Base-by-base conservation (phyloP, 2,329 filamentous ascomycete genomes). In the Diaporthe sp. region DNA sequence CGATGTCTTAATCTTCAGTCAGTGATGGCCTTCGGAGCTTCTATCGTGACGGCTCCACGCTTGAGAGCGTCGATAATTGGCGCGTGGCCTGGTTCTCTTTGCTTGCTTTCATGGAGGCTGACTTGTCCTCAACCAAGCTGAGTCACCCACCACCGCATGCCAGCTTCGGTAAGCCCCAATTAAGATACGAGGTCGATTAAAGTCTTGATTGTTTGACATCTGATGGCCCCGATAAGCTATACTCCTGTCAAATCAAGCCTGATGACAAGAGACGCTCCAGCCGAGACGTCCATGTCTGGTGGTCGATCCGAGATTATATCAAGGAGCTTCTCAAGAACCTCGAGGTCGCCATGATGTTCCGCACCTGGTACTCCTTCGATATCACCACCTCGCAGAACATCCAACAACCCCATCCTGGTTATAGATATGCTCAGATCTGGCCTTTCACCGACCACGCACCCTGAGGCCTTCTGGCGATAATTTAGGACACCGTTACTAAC, bases 401-500 rank as follows among this genome's bases (percentile, higher is more conserved):
- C 39, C 22, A 74, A 42, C n/a, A 74, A 22, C 17, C 65, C 49
- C 15, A 31, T 42, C n/a, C 25, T 53, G 17, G 39, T 25, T 8
- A 74, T 44, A 3, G 49, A 15, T 28, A 74, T 69, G 8, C 25
- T 37, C 25, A 74, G 46, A 10, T 49, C 49, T 15, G 61, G 61
- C 51, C 15, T 51, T 39, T 69, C 51, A 25, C 46, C 37, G 7
- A 25, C 71, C 28, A 55, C 44, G 31, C 3, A 10, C 10, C 28
- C 46, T 44, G 28, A 12, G 46, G 37, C 34, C 34, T 59, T 22
- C 61, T 42, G 59, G 2, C 55, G 39, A n/a, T 59, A 68, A 19
- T 25, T 69, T 22, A 74, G 58, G 12, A 72, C 73, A 34, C 73
- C 73, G n/a, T 74, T 74, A 58, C 67, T 74, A 39, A 72, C 6